Base-by-base conservation (phyloP, 345 rosid species). In the Citrus reticulata region DNA sequence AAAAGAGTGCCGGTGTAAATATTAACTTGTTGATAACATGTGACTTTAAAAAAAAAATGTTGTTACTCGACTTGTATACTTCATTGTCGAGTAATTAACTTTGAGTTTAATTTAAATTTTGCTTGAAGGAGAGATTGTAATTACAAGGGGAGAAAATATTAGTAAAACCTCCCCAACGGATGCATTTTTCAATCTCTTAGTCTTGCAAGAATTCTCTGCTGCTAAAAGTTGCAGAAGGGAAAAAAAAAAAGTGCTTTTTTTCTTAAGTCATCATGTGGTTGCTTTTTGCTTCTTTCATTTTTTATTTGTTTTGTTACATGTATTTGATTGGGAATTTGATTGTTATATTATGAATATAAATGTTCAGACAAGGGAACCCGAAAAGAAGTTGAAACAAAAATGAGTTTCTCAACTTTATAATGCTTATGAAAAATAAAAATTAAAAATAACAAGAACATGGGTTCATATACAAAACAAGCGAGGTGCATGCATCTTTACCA, bases 1-100 rank as follows among this genome's bases (percentile, higher is more conserved):
- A 70, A 37, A 57, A 58, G 32, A 46, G 14, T 25, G 62, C 71
- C 30, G n/a, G 72, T 79, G 87, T 87, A 86, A 84, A 82, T 86
- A 83, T 70, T 42, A 39, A 9, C 39, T 61, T 49, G 66, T 39
- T 68, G 34, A 51, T 55, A 75, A 19, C 24, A 35, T 5, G 42
- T 57, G 60, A 66, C 25, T 7, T 14, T 1, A 17, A 17, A 54
- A 51, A 54, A 17, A 37, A 4, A 7, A 46, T 11, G 51, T 46
- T 17, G 7, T 71, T 30, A 30, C 42, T 71, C 29, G 27, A 73
- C 39, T 32, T n/a, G 73, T 76, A 39, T 24, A 25, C 63, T 24
- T 39, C 27, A 35, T 24, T 40, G 34, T 6, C 32, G n/a, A 39
- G 74, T 72, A 63, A 25, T 7, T 27, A 13, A 46, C 51, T 46